Evolutionary conservation across 148 eudicot genomes (phyloP).

Genomic region (Fagopyrum tataricum): DNA sequence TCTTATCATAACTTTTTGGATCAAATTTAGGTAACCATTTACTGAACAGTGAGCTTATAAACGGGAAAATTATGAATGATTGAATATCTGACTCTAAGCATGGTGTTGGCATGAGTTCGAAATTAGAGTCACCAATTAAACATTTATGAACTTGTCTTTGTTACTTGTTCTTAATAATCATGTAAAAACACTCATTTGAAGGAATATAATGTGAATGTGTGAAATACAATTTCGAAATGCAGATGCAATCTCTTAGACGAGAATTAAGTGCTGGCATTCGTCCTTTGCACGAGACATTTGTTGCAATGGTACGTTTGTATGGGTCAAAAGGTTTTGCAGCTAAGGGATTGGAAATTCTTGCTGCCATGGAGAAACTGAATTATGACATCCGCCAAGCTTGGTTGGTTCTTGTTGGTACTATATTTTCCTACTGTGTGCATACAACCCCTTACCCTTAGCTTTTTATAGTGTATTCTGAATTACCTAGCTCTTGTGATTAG

Average conservation of each 20-base stretch:
- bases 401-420: conserved; percentile 88
- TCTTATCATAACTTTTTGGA: not conserved
- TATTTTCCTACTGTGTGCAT: conserved; percentile 16
- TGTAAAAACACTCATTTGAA: not conserved
- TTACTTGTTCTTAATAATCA: not conserved
- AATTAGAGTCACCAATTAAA: not conserved
- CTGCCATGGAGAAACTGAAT: conserved; percentile 88
- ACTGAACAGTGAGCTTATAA: not conserved
- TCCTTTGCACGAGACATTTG: conserved; percentile 88
- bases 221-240: conserved; percentile 16
- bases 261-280: conserved; percentile 86
- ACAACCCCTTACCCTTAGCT: conserved; percentile 11
- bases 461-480: not conserved
- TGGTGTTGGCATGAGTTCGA: not conserved
- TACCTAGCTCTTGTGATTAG: conserved; percentile 25
- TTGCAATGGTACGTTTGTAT: conserved; percentile 74
- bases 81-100: not conserved
- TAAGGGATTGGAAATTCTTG: conserved; percentile 85
- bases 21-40: not conserved
- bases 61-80: too few relatives aligned
- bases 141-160: not conserved
- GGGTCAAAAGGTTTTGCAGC: conserved; percentile 77
- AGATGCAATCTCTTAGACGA: conserved; percentile 92
- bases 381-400: conserved; percentile 93
- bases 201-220: not conserved